A percentile compares a stretch with the other conserved stretches of the same genome.
Conservation (phyloP, 2,329 filamentous ascomycete species). For the Achaetomium macrosporum region DNA sequence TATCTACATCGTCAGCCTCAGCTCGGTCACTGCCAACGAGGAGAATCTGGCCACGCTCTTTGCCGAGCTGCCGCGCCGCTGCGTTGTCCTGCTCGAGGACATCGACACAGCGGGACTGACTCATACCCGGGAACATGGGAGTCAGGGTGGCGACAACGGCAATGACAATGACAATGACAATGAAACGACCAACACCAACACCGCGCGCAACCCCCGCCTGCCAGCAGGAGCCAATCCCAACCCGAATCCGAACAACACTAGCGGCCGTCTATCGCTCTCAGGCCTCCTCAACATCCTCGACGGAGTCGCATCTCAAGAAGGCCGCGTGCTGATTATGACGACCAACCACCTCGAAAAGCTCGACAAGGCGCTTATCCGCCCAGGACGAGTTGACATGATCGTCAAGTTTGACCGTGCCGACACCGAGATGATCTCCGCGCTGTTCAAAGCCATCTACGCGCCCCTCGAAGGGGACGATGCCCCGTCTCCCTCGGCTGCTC, state of each 20-base stretch:
- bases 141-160: slow-evolving; percentile 13
- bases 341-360: slow-evolving; percentile 59
- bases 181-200: slow-evolving; percentile 9
- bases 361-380: slow-evolving; percentile 57
- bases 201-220: background rate
- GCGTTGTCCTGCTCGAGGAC: slow-evolving; percentile 69
- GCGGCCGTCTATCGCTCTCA: slow-evolving; percentile 58
- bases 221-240: slow-evolving; percentile 9
- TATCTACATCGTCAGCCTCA: slow-evolving; percentile 67
- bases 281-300: slow-evolving; percentile 78
- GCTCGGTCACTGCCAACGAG: slow-evolving; percentile 56
- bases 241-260: slow-evolving; percentile 12
- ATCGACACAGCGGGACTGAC: slow-evolving; percentile 69
- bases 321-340: slow-evolving; percentile 59
- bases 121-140: slow-evolving; percentile 43
- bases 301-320: slow-evolving; percentile 60
- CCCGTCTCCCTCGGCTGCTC: background rate
- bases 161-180: slow-evolving; percentile 12
- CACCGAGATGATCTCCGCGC: slow-evolving; percentile 43
- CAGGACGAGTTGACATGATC: slow-evolving; percentile 56
- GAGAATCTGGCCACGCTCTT: slow-evolving; percentile 61
- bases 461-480: slow-evolving; percentile 43
- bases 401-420: slow-evolving; percentile 53
- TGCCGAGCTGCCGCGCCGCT: slow-evolving; percentile 59
- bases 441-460: slow-evolving; percentile 55